Conservation (phyloP, 2,329 filamentous ascomycete genomes). For the Dactylellina drechsleri region DNA sequence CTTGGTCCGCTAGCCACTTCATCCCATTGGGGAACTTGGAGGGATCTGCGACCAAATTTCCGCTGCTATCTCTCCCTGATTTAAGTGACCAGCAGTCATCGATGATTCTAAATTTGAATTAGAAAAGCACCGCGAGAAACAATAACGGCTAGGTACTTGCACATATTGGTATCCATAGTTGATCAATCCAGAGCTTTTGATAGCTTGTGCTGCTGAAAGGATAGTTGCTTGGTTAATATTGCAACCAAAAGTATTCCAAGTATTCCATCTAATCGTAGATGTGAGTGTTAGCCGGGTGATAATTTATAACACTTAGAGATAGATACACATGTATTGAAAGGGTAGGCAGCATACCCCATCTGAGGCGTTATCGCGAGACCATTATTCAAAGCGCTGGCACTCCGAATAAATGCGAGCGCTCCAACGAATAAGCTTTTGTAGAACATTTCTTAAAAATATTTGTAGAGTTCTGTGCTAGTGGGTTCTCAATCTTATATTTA, state of each 20-base stretch:
- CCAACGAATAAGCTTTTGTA: background rate
- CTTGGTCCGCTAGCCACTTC: constrained; percentile 54
- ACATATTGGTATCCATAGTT: constrained; percentile 70
- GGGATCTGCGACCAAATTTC: constrained; percentile 45
- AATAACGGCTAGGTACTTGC: constrained; percentile 61
- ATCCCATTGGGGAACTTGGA: constrained; percentile 55
- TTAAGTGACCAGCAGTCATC: constrained; percentile 57
- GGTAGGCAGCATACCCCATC: background rate
- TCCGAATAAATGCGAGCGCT: background rate
- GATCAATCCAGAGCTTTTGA: constrained; percentile 66
- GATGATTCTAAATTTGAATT: constrained; percentile 54
- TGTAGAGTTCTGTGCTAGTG: background rate
- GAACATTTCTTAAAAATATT: background rate
- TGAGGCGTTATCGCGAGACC: constrained; percentile 5
- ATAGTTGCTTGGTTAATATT: constrained; percentile 66
- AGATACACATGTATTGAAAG: background rate
- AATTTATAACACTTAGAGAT: background rate
- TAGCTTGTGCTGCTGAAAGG: constrained; percentile 64
- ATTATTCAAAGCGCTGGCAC: constrained; percentile 1
- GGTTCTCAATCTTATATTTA: no score
- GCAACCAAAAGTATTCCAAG: constrained; percentile 68
- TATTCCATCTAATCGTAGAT: constrained; percentile 59
- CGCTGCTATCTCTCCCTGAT: constrained; percentile 58
- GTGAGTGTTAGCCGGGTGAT: background rate
- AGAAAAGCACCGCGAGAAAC: constrained; percentile 25